A percentile compares a stretch with the other conserved stretches of the same genome.
Conservation (phyloP, 768 basidiomycete species). For the Phlegmacium glaucopus region DNA sequence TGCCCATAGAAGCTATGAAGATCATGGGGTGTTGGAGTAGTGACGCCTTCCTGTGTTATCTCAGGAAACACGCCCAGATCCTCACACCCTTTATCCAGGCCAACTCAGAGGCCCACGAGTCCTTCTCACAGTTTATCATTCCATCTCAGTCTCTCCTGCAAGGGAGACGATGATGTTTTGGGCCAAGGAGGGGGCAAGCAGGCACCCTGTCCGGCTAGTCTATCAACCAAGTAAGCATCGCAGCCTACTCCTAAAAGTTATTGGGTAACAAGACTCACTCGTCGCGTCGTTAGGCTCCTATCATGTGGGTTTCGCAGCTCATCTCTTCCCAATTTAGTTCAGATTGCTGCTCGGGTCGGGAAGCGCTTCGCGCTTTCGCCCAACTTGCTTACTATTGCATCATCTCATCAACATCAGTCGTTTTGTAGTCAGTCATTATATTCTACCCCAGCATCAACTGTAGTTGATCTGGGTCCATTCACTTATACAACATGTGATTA, state of each 20-base stretch:
- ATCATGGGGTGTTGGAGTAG: background rate
- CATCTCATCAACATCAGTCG: too few species aligned
- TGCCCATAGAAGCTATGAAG: conserved; percentile 1
- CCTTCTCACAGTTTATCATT: too few species aligned
- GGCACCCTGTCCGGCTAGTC: background rate
- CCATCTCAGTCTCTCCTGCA: too few species aligned
- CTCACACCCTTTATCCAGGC: background rate
- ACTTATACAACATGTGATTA: too few species aligned
- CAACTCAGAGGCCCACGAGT: too few species aligned
- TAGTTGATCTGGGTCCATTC: too few species aligned
- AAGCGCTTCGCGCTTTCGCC: background rate
- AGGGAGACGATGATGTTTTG: too few species aligned
- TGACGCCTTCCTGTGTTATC: background rate
- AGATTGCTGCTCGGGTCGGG: background rate
- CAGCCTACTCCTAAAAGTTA: background rate
- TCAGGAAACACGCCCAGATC: background rate
- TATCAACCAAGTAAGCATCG: background rate
- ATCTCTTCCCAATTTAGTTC: background rate
- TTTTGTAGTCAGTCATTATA: too few species aligned
- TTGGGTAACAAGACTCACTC: background rate
- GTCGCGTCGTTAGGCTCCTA: background rate
- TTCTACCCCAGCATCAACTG: too few species aligned
- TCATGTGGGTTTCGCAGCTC: background rate
- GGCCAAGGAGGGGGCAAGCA: background rate
- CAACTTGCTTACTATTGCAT: background rate